A percentile compares a stretch with the other conserved stretches of the same genome.
Evolutionary conservation across 2,329 filamentous ascomycete genomes (phyloP).

Genomic region (Fusarium fracticaudum): DNA sequence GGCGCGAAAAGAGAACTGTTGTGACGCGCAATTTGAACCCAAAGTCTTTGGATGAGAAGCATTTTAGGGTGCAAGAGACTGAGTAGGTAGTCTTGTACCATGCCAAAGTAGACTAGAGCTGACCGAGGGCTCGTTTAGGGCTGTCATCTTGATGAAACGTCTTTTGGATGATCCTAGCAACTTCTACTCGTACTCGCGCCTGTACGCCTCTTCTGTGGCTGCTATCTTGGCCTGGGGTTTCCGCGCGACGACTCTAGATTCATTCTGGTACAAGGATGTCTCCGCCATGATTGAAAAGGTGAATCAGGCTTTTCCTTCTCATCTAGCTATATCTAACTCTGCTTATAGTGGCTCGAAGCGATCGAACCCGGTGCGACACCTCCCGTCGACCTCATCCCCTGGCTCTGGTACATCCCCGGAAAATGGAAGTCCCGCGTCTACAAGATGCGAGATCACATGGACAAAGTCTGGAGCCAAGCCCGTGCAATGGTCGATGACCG

Average conservation of each 20-base stretch:
- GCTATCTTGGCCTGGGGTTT: neutral
- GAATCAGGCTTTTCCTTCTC: no score
- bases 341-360: neutral
- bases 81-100: neutral
- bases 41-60: neutral
- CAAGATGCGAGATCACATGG: neutral
- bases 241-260: neutral
- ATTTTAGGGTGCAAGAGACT: neutral
- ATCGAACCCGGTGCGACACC: neutral
- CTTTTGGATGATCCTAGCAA: neutral
- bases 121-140: neutral
- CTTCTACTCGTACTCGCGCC: neutral
- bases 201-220: neutral
- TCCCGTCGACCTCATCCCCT: neutral
- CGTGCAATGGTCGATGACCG: neutral
- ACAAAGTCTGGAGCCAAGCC: neutral
- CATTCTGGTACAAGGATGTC: neutral
- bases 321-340: neutral
- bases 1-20: neutral
- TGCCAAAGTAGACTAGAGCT: fast-evolving
- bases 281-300: neutral
- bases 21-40: neutral
- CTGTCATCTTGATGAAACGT: neutral
- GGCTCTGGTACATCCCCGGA: neutral
- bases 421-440: neutral